A percentile compares a stretch with the other conserved stretches of the same genome.
These are phyloP conservation scores for Colletotrichum gigasporum DNA, from an alignment of 2,329 filamentous ascomycete genomes.

Conservation along the genomic window DNA sequence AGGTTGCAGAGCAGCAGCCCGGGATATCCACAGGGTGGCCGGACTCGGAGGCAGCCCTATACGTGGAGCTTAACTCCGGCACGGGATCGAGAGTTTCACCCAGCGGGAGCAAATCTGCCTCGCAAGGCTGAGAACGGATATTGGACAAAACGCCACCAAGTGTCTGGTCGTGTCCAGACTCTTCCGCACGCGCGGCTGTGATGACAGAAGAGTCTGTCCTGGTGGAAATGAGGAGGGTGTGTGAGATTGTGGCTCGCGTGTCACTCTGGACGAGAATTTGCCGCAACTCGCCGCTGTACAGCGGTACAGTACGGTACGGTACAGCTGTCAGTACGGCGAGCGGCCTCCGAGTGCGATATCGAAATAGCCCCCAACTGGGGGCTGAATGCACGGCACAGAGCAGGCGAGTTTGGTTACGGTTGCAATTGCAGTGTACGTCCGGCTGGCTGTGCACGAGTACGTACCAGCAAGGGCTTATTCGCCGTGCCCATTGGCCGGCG, in stretches of 20 bases:
- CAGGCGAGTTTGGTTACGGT: too few relatives aligned
- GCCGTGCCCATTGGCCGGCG: not conserved
- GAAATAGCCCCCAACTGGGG: constrained; percentile 17
- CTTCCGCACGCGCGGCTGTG: not conserved
- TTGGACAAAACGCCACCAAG: not conserved
- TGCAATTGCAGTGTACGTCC: not conserved
- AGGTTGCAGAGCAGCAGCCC: not conserved
- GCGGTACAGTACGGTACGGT: too few relatives aligned
- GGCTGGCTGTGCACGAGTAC: not conserved
- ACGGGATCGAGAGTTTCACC: not conserved
- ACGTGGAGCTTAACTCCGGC: not conserved
- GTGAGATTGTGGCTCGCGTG: not conserved
- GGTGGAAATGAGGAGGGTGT: not conserved
- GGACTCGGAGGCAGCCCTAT: constrained; percentile 12
- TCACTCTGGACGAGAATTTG: not conserved
- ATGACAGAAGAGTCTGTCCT: not conserved
- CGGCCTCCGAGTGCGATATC: constrained; percentile 7
- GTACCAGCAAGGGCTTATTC: not conserved
- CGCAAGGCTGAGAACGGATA: constrained; percentile 8
- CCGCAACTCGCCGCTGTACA: too few relatives aligned
- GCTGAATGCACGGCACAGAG: not conserved
- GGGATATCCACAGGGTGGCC: not conserved
- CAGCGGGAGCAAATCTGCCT: constrained; percentile 16
- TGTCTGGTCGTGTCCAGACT: not conserved
- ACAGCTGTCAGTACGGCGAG: not conserved